Base-by-base conservation (phyloP, 805 yeast species). In the Yueomyces sinensis region DNA sequence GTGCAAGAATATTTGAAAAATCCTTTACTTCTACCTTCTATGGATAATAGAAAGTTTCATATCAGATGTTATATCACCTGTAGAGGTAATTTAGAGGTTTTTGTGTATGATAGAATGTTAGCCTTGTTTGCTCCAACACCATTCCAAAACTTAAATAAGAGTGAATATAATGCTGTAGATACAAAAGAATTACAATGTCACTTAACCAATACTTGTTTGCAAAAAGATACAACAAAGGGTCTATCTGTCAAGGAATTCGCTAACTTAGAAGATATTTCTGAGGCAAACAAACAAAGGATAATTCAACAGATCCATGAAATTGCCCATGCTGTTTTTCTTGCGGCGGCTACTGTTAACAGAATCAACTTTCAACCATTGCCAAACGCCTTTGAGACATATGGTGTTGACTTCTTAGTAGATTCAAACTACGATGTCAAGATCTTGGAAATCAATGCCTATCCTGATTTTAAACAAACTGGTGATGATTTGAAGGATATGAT, bases 401-500 rank as follows among this genome's bases (percentile, higher is more conserved):
- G 98, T 1, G 63, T 91, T 13, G 98, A 91, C 54, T 87, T 86
- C 54, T 56, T 91, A 36, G 81, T 91, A 14, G 76, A 74, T 45
- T 60, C 57, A 2, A 61, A 71, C 22, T 50, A 56, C 17, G 53
- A 65, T 13, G 89, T 81, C 3, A 66, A 64, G 31, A 51, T 91
- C 19, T 59, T 89, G 29, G 97, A 91, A 55, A 82, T 86, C 31
- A 91, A 91, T 49, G 78, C 97, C 13, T 91, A 79, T 50, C 98
- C 98, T 1, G 98, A 91, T 52, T 91, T 91, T 61, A 86, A 84
- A 49, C 98, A 91, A 58, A 91, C 97, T 0, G 98, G 98, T 14
- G 70, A 62, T 13, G 79, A 70, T 6, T 62, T 89, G 45, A 81
- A 79, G 49, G 62, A 46, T 2, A 48, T 84, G 17, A 81, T 91